These are phyloP conservation scores for Cytidiella melzeri DNA, from an alignment of 768 basidiomycete genomes.

Conservation along the genomic window DNA sequence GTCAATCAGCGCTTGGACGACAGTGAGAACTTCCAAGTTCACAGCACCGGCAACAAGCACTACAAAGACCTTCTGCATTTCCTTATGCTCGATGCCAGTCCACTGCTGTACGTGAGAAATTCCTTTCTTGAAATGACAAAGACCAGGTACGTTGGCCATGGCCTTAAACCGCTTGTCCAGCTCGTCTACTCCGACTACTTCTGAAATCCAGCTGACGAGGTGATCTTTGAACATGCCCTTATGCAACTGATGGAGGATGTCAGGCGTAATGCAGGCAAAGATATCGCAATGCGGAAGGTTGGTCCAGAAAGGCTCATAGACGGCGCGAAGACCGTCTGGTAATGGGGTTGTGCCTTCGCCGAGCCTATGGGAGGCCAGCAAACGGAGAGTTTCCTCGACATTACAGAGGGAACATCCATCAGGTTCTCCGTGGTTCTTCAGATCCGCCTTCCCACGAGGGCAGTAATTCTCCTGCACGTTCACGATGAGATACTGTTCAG, in stretches of 20 bases:
- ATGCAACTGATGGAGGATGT: conserved; percentile 42
- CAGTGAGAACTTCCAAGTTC: conserved; percentile 16
- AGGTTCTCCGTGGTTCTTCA: conserved; percentile 2
- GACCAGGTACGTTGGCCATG: conserved; percentile 24
- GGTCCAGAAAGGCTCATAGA: conserved; percentile 24
- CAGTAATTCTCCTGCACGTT: conserved; percentile 8
- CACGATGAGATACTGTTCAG: too few species aligned
- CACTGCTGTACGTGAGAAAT: conserved; percentile 34
- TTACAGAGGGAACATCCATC: background rate
- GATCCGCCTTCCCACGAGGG: conserved; percentile 2
- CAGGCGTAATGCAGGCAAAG: conserved; percentile 29
- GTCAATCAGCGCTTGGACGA: conserved; percentile 30
- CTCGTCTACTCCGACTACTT: conserved; percentile 11
- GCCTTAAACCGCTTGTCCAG: conserved; percentile 30
- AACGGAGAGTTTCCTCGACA: background rate
- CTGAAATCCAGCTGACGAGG: conserved; percentile 30
- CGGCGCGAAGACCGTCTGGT: conserved; percentile 8
- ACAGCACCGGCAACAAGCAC: conserved; percentile 13
- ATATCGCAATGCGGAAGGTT: conserved; percentile 34
- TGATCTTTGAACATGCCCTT: conserved; percentile 43
- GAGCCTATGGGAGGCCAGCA: background rate
- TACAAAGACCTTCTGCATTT: conserved; percentile 18
- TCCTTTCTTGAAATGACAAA: conserved; percentile 36
- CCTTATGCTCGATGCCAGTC: conserved; percentile 36
- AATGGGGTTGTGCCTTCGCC: background rate